Evolutionary conservation across 2,329 filamentous ascomycete species (phyloP), one percentile per base, ranked within the genome.

Genomic region (Sclerotinia subarctica): DNA sequence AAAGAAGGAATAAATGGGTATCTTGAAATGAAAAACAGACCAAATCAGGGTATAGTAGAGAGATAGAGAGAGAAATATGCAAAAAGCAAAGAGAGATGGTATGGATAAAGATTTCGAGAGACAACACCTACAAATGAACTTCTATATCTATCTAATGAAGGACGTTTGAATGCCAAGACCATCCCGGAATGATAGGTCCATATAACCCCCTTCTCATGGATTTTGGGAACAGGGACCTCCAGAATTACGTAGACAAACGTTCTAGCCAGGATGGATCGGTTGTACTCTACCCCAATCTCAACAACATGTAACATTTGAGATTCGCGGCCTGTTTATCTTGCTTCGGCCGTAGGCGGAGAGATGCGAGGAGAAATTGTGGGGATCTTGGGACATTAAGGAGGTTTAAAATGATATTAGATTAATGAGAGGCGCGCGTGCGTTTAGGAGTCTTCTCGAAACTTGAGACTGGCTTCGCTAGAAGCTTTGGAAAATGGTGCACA

Each of bases 241-340:
- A 38, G 54, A 66, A 59, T 60, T 66, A 66, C 52, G 54, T 60
- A 66, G 29, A 59, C 63, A 15, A 38, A 46, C 26, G 21, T 47
- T 19, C 35, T 19, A 46, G 63, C 35, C 52, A 29, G 62, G 51
- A 54, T 64, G 3, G 53, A 38, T 47, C 17, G 44, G 17, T 42
- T 38, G 10, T 11, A 38, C 44, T 29, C 10, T 66, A 66, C n/a
- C 64, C 46, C 54, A 24, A 60, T 60, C 29, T 66, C 54, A 60
- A 52, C 64, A 51, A 52, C 64, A 51, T 60, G 54, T 49, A 60
- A 66, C 54, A 66, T 38, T 44, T 44, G n/a, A 58, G 54, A 59
- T 52, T 59, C 53, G 53, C 52, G 64, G 58, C 58, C 59, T 66
- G 7, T 8, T 38, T 26, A 42, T 66, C n/a, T 58, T 58, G 53